phyloP scores from a whole-genome alignment of 148 eudicot genomes.

The Fallopia convolvulus region DNA sequence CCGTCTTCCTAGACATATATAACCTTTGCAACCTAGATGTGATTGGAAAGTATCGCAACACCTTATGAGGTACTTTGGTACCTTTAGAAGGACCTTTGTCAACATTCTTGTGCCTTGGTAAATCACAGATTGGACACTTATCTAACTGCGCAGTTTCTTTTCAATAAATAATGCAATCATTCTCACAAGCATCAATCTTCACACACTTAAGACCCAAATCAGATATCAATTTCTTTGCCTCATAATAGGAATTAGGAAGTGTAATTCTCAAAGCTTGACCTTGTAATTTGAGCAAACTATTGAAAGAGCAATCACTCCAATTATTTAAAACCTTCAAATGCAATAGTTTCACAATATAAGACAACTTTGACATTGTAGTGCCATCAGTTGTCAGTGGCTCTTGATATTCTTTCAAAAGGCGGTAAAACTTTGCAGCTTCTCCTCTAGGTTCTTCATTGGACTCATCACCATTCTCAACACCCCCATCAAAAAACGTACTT shows the following conservation, averaged over 20 bases:
- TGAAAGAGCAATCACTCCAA: constrained; percentile 12
- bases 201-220: too few relatives aligned
- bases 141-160: constrained; percentile 2
- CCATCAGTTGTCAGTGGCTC: constrained; percentile 5
- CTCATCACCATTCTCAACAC: neutral
- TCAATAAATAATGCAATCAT: constrained; percentile 3
- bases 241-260: constrained; percentile 9
- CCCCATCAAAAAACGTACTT: neutral
- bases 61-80: constrained; percentile 8
- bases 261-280: neutral
- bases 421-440: neutral
- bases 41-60: constrained; percentile 24
- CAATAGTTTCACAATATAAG: constrained; percentile 8
- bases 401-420: constrained; percentile 4
- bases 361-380: constrained; percentile 14
- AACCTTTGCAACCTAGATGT: constrained; percentile 19
- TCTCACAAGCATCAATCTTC: too few relatives aligned
- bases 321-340: constrained; percentile 15
- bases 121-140: constrained; percentile 15
- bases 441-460: neutral
- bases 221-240: constrained; percentile 11
- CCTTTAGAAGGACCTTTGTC: neutral
- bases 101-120: neutral
- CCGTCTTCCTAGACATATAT: constrained; percentile 4
- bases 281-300: constrained; percentile 9